phyloP scores from a whole-genome alignment of 108 stramenopile genomes.

The Skeletonema tropicum region DNA sequence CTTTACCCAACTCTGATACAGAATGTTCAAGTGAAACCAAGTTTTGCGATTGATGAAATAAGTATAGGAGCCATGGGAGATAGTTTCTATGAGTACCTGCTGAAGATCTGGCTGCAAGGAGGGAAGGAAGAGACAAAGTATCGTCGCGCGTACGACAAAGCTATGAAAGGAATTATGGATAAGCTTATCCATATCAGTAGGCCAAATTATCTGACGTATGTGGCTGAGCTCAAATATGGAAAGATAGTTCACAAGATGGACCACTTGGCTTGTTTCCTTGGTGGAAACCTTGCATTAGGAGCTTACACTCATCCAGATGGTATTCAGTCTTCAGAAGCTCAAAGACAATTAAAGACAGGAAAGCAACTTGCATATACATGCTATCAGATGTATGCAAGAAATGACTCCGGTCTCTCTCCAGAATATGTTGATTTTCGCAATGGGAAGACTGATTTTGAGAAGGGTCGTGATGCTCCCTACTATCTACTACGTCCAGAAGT shows the following conservation, averaged over 20 bases:
- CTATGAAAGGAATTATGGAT: slow-evolving; percentile 65
- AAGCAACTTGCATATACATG: slow-evolving; percentile 55
- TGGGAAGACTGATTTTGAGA: slow-evolving; percentile 47
- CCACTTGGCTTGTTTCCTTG: slow-evolving; percentile 82
- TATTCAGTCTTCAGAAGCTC: slow-evolving; percentile 38
- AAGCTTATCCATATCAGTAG: slow-evolving; percentile 50
- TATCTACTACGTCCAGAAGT: slow-evolving; percentile 64
- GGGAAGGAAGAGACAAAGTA: slow-evolving; percentile 58
- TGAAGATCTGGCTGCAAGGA: slow-evolving; percentile 81
- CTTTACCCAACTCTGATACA: slow-evolving; percentile 46
- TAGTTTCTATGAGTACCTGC: slow-evolving; percentile 77
- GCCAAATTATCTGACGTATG: slow-evolving; percentile 49
- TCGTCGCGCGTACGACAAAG: slow-evolving; percentile 60
- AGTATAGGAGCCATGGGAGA: slow-evolving; percentile 79
- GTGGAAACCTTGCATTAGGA: slow-evolving; percentile 74
- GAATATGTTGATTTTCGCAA: slow-evolving; percentile 39
- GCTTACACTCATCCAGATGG: slow-evolving; percentile 65
- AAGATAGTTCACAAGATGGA: slow-evolving; percentile 60
- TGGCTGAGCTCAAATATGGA: slow-evolving; percentile 14
- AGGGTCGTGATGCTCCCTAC: slow-evolving; percentile 47
- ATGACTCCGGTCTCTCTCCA: slow-evolving; percentile 41
- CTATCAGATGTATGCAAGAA: slow-evolving; percentile 52
- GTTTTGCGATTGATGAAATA: slow-evolving; percentile 48
- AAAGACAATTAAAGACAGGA: slow-evolving; percentile 58
- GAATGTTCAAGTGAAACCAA: slow-evolving; percentile 25